Conservation (phyloP, 768 basidiomycete genomes). For the Gloeopeniophorella convolvens region DNA sequence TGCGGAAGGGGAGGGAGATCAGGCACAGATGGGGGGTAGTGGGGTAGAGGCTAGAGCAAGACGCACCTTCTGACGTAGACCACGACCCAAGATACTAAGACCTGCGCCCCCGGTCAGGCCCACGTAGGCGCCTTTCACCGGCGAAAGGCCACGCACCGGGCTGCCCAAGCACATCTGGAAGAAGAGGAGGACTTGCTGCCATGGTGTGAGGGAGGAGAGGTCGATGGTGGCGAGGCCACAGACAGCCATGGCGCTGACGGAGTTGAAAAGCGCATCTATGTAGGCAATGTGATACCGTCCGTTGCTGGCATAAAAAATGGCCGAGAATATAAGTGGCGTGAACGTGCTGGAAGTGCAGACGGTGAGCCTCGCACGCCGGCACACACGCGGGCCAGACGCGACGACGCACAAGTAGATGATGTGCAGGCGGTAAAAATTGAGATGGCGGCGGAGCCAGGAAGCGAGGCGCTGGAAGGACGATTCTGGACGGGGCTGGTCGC, state of each 20-base stretch:
- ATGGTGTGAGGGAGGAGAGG: conserved; percentile 57
- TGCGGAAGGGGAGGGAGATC: not conserved
- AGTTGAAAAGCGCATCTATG: conserved; percentile 73
- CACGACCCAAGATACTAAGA: conserved; percentile 77
- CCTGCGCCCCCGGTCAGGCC: conserved; percentile 34
- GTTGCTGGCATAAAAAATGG: conserved; percentile 79
- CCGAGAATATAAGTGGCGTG: conserved; percentile 72
- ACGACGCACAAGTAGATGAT: conserved; percentile 36
- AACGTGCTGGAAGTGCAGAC: conserved; percentile 44
- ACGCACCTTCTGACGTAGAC: conserved; percentile 68
- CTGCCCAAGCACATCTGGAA: conserved; percentile 74
- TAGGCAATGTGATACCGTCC: conserved; percentile 64
- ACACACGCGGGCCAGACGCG: not conserved
- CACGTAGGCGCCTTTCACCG: not conserved
- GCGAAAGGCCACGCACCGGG: conserved; percentile 46
- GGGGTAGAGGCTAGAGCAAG: not conserved
- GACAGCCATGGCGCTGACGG: conserved; percentile 70
- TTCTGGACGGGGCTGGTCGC: not conserved
- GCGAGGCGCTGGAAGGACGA: not conserved
- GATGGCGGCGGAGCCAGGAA: conserved; percentile 22
- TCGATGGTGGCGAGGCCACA: conserved; percentile 71
- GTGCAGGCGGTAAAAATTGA: conserved; percentile 47
- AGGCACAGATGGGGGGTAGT: not conserved
- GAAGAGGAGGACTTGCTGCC: conserved; percentile 67
- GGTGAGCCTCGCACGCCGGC: not conserved